Evolutionary conservation across 2,329 filamentous ascomycete species (phyloP), one percentile per base, ranked within the genome.

Genomic region (Ilyonectria mors-panacis): DNA sequence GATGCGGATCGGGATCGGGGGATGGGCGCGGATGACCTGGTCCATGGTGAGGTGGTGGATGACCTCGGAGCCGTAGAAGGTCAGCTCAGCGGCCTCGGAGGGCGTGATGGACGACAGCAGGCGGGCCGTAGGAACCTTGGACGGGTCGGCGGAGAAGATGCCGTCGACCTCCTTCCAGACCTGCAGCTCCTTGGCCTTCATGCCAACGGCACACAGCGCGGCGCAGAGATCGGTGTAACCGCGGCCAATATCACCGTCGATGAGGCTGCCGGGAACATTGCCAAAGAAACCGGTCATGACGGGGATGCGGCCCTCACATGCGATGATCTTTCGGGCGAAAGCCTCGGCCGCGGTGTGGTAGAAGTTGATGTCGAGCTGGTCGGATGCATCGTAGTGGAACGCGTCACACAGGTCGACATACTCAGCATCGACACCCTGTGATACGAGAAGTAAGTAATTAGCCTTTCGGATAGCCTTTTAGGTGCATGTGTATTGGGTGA

Each of bases 1-100:
- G 83, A 96, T 96, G 71, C 94, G 92, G 76, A 96, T 95, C 17
- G 91, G 93, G 76, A 96, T 96, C 58, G 92, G 91, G 1, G 90
- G 90, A 26, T 85, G 82, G n/a, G 93, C 93, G 76, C 93, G 93
- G 78, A 96, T 94, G 71, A 92, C 91, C 82, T 98, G 96, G 83
- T 98, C 95, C 95, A 99, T 98, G 75, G 96, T 99, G 79, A 98
- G 92, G 72, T 97, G 96, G 80, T 99, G 96, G 74, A 99, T 99
- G 78, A 99, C 96, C 81, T 99, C 96, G 68, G 95, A 95, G 69
- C 93, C 93, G 79, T 95, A 96, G 77, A 95, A 96, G 2, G 96
- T 98, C 83, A 99, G 85, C 81, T 99, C 96, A 13, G 96, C 95
- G 2, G 96, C 96, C 82, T 99, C 96, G 10, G 94, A 92, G 0